phyloP scores from a whole-genome alignment of 2,329 filamentous ascomycete genomes.

The Diaporthe helianthi region DNA sequence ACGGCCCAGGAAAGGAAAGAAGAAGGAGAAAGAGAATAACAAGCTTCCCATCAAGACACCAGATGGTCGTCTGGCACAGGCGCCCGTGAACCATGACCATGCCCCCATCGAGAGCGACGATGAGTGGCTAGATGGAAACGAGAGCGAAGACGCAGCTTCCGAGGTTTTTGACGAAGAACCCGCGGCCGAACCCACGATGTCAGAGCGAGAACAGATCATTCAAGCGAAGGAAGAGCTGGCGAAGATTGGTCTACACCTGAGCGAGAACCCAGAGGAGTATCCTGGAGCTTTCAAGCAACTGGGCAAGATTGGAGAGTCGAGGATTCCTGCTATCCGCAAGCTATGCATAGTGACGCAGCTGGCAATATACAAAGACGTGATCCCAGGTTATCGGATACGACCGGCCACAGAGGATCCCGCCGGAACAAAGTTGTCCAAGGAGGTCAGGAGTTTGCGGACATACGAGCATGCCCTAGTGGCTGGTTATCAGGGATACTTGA shows the following conservation, averaged over 20 bases:
- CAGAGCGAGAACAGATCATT: constrained; percentile 79
- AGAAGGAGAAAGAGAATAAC: constrained; percentile 75
- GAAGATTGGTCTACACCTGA: constrained; percentile 78
- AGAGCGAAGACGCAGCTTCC: constrained; percentile 59
- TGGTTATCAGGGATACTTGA: constrained; percentile 85
- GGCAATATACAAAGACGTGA: constrained; percentile 92
- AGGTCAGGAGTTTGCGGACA: constrained; percentile 79
- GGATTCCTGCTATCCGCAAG: constrained; percentile 79
- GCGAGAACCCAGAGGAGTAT: constrained; percentile 93
- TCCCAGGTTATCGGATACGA: constrained; percentile 94
- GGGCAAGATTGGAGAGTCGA: constrained; percentile 74
- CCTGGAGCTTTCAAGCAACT: constrained; percentile 79
- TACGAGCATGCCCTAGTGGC: constrained; percentile 89
- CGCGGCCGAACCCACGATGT: constrained; percentile 67
- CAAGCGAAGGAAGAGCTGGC: constrained; percentile 93
- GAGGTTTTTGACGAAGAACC: constrained; percentile 50
- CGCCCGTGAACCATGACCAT: constrained; percentile 60
- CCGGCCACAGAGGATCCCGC: constrained; percentile 77
- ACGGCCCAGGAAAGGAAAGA: constrained; percentile 76
- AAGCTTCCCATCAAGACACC: constrained; percentile 86
- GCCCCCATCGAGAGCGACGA: constrained; percentile 65
- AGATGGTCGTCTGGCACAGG: constrained; percentile 71
- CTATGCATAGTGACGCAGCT: constrained; percentile 86
- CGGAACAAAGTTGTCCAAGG: constrained; percentile 86
- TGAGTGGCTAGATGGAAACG: constrained; percentile 69